A percentile compares a stretch with the other conserved stretches of the same genome.
Evolutionary conservation across 2,329 filamentous ascomycete genomes (phyloP).

Genomic region (Curvularia spicifera): DNA sequence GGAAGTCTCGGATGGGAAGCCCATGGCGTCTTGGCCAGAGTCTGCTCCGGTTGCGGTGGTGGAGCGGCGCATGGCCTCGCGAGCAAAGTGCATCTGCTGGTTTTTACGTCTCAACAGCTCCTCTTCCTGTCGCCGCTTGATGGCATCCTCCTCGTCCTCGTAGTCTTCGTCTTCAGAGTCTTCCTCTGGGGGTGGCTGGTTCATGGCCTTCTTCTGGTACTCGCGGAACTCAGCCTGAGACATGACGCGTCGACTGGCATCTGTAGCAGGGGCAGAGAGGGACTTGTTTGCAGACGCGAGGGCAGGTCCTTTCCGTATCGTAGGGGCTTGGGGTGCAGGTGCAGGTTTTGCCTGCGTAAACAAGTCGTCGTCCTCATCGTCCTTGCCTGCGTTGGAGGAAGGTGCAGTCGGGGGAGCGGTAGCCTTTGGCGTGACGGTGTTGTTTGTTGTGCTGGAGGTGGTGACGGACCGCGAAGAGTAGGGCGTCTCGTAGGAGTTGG

Average conservation of each 20-base stretch:
- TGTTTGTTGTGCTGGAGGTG: slow-evolving; percentile 36
- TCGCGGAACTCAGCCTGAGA: slow-evolving; percentile 44
- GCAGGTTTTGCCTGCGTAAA: slow-evolving; percentile 31
- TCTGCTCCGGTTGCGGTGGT: slow-evolving; percentile 35
- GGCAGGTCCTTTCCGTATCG: slow-evolving; percentile 15
- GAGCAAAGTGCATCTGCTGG: slow-evolving; percentile 44
- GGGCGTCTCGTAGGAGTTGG: slow-evolving; percentile 42
- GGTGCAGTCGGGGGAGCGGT: slow-evolving; percentile 25
- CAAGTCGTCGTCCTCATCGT: slow-evolving; percentile 40
- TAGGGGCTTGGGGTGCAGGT: slow-evolving; percentile 13
- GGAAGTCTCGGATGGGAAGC: slow-evolving; percentile 47
- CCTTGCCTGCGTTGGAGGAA: slow-evolving; percentile 30
- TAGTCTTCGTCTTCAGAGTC: slow-evolving; percentile 46
- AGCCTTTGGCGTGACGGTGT: slow-evolving; percentile 40
- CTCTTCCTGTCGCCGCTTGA: slow-evolving; percentile 43
- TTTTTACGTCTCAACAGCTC: slow-evolving; percentile 42
- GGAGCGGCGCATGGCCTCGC: slow-evolving; percentile 45
- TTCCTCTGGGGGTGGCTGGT: slow-evolving; percentile 34
- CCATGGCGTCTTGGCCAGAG: slow-evolving; percentile 31
- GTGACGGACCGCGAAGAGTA: slow-evolving; percentile 40
- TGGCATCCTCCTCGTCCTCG: slow-evolving; percentile 49
- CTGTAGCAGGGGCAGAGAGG: slow-evolving; percentile 16
- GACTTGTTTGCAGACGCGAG: slow-evolving; percentile 21
- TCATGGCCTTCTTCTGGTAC: slow-evolving; percentile 37
- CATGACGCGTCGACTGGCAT: slow-evolving; percentile 38